These are phyloP conservation scores for Tothia fuscella DNA, from an alignment of 2,329 filamentous ascomycete species.

Conservation along the genomic window DNA sequence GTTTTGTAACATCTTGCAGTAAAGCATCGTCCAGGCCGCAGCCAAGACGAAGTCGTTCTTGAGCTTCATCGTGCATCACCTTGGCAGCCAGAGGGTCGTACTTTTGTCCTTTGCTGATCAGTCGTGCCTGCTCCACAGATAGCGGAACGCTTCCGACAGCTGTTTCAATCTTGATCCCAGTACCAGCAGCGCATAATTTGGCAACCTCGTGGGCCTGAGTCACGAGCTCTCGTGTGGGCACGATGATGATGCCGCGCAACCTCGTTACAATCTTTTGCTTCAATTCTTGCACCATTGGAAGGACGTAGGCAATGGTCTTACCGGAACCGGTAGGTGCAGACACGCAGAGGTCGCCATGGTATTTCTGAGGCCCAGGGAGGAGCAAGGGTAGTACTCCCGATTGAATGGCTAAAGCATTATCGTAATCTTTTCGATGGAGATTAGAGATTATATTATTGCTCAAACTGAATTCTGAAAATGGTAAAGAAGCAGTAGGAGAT, in stretches of 20 bases:
- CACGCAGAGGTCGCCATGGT: conserved; percentile 70
- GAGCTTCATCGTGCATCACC: conserved; percentile 30
- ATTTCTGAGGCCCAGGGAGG: conserved; percentile 48
- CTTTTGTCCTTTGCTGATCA: conserved; percentile 44
- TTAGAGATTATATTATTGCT: conserved; percentile 39
- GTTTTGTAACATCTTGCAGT: conserved; percentile 25
- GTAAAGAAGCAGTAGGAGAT: conserved; percentile 43
- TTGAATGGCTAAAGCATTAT: conserved; percentile 66
- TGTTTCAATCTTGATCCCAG: conserved; percentile 64
- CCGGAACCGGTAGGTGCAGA: conserved; percentile 92
- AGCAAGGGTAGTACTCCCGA: conserved; percentile 70
- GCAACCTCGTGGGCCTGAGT: conserved; percentile 71
- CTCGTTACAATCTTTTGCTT: conserved; percentile 51
- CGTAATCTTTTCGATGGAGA: conserved; percentile 57
- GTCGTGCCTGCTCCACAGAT: conserved; percentile 46
- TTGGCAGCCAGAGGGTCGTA: conserved; percentile 55
- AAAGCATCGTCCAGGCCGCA: conserved; percentile 25
- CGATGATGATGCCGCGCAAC: conserved; percentile 68
- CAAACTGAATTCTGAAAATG: conserved; percentile 56
- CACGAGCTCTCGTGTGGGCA: conserved; percentile 85
- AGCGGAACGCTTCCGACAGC: conserved; percentile 73
- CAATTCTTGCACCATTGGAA: conserved; percentile 73
- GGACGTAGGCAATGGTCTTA: conserved; percentile 82
- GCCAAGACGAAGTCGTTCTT: conserved; percentile 20
- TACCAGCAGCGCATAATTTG: conserved; percentile 60